phyloP scores from a whole-genome alignment of 2,329 filamentous ascomycete genomes.

The Colletotrichum sansevieriae region DNA sequence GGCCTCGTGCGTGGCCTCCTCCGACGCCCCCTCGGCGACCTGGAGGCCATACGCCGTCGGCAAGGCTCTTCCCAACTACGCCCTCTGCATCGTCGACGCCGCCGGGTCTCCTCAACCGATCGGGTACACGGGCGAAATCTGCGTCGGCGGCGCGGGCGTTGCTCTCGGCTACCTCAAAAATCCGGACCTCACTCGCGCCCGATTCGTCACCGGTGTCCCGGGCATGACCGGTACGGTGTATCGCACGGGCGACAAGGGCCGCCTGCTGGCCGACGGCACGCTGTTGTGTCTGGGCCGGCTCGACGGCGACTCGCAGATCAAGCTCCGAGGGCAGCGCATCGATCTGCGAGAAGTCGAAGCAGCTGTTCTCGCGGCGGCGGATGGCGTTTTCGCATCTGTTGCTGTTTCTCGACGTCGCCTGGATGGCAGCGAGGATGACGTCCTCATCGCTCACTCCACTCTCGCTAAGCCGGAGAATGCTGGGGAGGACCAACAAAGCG shows the following conservation, averaged over 20 bases:
- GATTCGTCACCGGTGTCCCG: slow-evolving; percentile 30
- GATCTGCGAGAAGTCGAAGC: slow-evolving; percentile 58
- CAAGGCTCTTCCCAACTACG: slow-evolving; percentile 48
- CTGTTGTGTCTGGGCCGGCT: slow-evolving; percentile 52
- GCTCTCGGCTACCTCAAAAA: slow-evolving; percentile 55
- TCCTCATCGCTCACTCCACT: too few species aligned
- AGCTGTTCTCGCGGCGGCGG: slow-evolving; percentile 41
- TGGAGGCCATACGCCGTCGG: slow-evolving; percentile 30
- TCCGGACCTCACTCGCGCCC: slow-evolving; percentile 39
- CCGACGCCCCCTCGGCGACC: too few species aligned
- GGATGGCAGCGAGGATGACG: too few species aligned
- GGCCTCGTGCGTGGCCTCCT: too few species aligned
- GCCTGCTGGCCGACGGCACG: background rate
- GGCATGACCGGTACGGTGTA: too few species aligned
- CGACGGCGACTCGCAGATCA: slow-evolving; percentile 58
- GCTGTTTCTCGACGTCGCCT: background rate
- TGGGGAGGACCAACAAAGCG: too few species aligned
- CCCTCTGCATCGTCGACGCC: slow-evolving; percentile 58
- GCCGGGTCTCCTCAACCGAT: slow-evolving; percentile 50
- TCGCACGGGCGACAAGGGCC: slow-evolving; percentile 7
- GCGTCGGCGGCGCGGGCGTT: slow-evolving; percentile 56
- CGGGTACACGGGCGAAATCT: slow-evolving; percentile 53
- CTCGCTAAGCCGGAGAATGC: too few species aligned
- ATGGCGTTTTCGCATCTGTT: background rate
- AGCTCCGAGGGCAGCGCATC: slow-evolving; percentile 59